Conservation (phyloP, 164 flowering plant genomes). For the Magnolia sinica region DNA sequence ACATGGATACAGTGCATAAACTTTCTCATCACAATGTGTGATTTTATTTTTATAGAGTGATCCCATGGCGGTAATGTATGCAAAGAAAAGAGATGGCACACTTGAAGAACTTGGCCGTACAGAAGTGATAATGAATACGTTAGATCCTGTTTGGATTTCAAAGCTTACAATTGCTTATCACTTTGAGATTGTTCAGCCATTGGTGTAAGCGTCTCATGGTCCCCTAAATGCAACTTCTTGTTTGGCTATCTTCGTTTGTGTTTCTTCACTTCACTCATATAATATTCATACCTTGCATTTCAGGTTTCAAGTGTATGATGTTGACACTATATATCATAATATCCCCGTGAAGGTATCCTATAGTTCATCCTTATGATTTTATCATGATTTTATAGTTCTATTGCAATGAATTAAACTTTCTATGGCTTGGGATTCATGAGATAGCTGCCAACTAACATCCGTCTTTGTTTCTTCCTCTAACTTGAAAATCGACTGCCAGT, state of each 20-base stretch:
- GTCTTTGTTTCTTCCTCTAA: not conserved
- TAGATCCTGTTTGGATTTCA: conserved; percentile 72
- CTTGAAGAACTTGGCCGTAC: conserved; percentile 81
- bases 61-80: conserved; percentile 73
- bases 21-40: not conserved
- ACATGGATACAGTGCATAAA: not conserved
- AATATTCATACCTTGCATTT: conserved; percentile 9
- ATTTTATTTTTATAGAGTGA: conserved; percentile 52
- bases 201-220: conserved; percentile 55
- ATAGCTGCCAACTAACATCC: not conserved
- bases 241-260: not conserved
- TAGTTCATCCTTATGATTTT: not conserved
- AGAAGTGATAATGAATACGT: conserved; percentile 70
- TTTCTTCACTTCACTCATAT: conserved; percentile 9
- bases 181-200: conserved; percentile 74
- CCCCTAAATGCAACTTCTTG: not conserved
- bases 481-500: not conserved
- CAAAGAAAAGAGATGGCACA: conserved; percentile 64
- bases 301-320: conserved; percentile 87
- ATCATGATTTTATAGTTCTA: not conserved
- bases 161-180: conserved; percentile 53
- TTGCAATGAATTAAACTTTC: not conserved
- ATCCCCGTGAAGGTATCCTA: conserved; percentile 65
- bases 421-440: not conserved
- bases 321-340: conserved; percentile 75